Evolutionary conservation across 1,139 yeast species (phyloP).

Genomic region (Pichia sp.): DNA sequence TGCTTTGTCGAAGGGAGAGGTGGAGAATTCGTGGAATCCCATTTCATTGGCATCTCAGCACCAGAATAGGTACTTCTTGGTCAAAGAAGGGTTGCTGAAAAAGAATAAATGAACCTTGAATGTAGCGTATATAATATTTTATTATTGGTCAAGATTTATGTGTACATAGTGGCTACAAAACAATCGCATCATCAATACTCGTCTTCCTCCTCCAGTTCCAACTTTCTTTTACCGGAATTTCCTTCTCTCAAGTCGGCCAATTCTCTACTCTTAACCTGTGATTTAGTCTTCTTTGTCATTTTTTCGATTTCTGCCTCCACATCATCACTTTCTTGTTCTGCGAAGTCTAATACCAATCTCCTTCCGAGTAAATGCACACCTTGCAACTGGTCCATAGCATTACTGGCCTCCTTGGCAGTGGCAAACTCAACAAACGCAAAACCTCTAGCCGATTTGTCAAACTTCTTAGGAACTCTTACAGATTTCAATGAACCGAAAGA

Average conservation of each 20-base stretch:
- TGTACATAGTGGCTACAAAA: slow-evolving; percentile 3
- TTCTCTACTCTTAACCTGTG: slow-evolving; percentile 75
- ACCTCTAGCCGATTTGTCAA: slow-evolving; percentile 93
- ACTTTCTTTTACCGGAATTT: slow-evolving; percentile 63
- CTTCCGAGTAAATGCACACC: slow-evolving; percentile 98
- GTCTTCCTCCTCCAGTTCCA: slow-evolving; percentile 35
- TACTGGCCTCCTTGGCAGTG: slow-evolving; percentile 86
- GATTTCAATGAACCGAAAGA: slow-evolving; percentile 93
- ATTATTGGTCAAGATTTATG: slow-evolving; percentile 1
- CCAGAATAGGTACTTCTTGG: slow-evolving; percentile 35
- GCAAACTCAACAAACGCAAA: slow-evolving; percentile 95
- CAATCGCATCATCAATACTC: slow-evolving; percentile 15
- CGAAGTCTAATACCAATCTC: slow-evolving; percentile 91
- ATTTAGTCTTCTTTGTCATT: slow-evolving; percentile 81
- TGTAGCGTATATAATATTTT: neutral
- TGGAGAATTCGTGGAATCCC: slow-evolving; percentile 36
- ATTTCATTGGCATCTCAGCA: slow-evolving; percentile 29
- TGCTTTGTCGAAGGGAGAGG: slow-evolving; percentile 34
- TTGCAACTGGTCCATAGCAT: slow-evolving; percentile 88
- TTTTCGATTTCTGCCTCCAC: slow-evolving; percentile 87
- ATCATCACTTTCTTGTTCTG: slow-evolving; percentile 73
- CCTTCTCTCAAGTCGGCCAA: slow-evolving; percentile 64
- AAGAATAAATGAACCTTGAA: slow-evolving; percentile 22
- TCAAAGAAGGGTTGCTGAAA: slow-evolving; percentile 38
- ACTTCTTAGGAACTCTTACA: slow-evolving; percentile 93